Conservation (phyloP, 495 filamentous ascomycete species). For the Gamarada debralockiae region DNA sequence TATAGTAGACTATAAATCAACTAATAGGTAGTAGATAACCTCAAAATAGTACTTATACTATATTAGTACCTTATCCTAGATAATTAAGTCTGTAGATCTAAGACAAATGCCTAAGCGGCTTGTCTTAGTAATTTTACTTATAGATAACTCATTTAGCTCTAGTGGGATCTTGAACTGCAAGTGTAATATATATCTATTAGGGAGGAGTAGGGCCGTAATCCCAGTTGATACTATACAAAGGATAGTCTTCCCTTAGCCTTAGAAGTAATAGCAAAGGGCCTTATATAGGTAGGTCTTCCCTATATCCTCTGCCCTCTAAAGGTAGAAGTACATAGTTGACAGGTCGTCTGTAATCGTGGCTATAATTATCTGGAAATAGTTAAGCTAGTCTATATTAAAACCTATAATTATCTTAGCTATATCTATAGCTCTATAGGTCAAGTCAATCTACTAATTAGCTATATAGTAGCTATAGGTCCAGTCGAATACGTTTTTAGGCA, state of each 20-base stretch:
- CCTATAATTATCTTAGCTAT: slow-evolving; percentile 3
- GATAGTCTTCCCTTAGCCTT: slow-evolving; percentile 14
- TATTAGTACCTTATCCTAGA: slow-evolving; percentile 6
- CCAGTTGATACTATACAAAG: slow-evolving; percentile 19
- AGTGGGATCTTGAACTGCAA: slow-evolving; percentile 19
- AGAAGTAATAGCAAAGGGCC: slow-evolving; percentile 13
- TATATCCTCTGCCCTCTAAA: slow-evolving; percentile 8
- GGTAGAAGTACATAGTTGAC: slow-evolving; percentile 13
- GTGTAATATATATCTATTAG: slow-evolving; percentile 9
- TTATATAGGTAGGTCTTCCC: slow-evolving; percentile 22
- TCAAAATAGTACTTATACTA: slow-evolving; percentile 4
- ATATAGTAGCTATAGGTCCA: neutral
- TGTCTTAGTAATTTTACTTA: slow-evolving; percentile 9
- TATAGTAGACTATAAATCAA: neutral
- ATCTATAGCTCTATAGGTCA: neutral
- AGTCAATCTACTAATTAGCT: too few relatives aligned
- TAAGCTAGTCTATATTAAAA: neutral
- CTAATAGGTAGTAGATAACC: neutral
- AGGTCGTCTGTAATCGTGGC: neutral
- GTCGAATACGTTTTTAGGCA: neutral
- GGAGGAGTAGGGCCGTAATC: slow-evolving; percentile 16
- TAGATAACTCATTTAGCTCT: slow-evolving; percentile 7
- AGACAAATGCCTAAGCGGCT: neutral
- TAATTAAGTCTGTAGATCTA: slow-evolving; percentile 10
- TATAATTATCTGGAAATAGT: neutral